These are phyloP conservation scores for Croton setiger DNA, from an alignment of 441 rosid species.

Conservation along the genomic window DNA sequence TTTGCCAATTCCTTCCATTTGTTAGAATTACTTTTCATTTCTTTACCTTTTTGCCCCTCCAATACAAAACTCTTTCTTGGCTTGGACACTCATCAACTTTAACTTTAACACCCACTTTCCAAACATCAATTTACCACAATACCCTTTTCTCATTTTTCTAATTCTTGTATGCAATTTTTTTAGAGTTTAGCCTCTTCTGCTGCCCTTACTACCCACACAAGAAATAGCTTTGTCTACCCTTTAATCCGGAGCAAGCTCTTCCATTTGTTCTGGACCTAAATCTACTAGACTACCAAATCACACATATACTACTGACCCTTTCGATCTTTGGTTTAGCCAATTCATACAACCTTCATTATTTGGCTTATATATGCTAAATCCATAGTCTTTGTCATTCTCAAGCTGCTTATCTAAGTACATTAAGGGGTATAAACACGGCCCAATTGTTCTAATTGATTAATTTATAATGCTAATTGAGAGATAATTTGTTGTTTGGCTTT, in stretches of 20 bases:
- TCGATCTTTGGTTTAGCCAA: slow-evolving; percentile 41
- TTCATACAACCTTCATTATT: slow-evolving; percentile 30
- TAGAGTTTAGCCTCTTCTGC: slow-evolving; percentile 42
- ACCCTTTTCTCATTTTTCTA: slow-evolving; percentile 25
- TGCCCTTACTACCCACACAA: slow-evolving; percentile 44
- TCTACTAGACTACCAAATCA: slow-evolving; percentile 49
- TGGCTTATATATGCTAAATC: slow-evolving; percentile 34
- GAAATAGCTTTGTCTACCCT: slow-evolving; percentile 30
- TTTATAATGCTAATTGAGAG: too few relatives aligned
- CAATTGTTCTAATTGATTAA: slow-evolving; percentile 17
- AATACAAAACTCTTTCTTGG: slow-evolving; percentile 41
- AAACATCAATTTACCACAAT: slow-evolving; percentile 42
- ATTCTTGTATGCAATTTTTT: slow-evolving; percentile 27
- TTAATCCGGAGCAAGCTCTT: slow-evolving; percentile 36
- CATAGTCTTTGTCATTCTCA: slow-evolving; percentile 30
- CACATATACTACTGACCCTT: slow-evolving; percentile 44
- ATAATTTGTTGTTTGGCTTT: too few relatives aligned
- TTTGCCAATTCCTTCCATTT: slow-evolving; percentile 35
- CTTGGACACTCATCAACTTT: slow-evolving; percentile 27
- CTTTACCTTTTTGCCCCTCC: slow-evolving; percentile 43
- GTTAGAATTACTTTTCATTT: slow-evolving; percentile 26
- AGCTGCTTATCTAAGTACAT: slow-evolving; percentile 28
- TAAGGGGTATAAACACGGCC: slow-evolving; percentile 38
- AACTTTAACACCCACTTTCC: slow-evolving; percentile 46
- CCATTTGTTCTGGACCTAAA: slow-evolving; percentile 38